Conservation (phyloP, 139 green algal species). For the Parachlorella kessleri region DNA sequence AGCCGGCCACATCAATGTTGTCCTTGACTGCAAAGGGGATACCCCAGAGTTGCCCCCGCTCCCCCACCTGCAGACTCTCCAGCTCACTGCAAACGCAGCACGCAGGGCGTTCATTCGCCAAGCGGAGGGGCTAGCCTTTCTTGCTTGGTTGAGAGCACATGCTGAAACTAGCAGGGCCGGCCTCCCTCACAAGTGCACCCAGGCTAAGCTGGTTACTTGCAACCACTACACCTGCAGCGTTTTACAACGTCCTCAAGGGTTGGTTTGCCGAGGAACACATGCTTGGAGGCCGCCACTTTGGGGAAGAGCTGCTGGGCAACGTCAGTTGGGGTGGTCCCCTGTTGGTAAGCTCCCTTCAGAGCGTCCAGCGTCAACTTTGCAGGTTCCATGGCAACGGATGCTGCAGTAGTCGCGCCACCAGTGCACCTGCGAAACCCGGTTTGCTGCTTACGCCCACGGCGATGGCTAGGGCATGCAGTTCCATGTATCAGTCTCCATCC, state of each 20-base stretch:
- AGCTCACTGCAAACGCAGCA: conserved; percentile 51
- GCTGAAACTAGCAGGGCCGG: not conserved
- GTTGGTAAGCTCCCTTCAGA: too few species aligned
- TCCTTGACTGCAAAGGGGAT: conserved; percentile 83
- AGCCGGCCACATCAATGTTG: conserved; percentile 79
- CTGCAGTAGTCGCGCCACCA: too few species aligned
- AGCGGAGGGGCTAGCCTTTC: not conserved
- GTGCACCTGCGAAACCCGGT: too few species aligned
- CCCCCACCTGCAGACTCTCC: conserved; percentile 33
- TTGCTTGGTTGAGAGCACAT: not conserved
- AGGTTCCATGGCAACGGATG: too few species aligned
- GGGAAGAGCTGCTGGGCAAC: conserved; percentile 44
- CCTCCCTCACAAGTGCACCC: not conserved
- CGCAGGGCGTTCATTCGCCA: too few species aligned
- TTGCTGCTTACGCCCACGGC: too few species aligned
- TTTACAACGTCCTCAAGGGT: conserved; percentile 38
- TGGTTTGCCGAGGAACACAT: conserved; percentile 47
- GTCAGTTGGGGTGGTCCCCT: conserved; percentile 43
- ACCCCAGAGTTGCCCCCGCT: conserved; percentile 62
- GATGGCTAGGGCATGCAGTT: too few species aligned
- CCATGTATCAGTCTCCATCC: too few species aligned
- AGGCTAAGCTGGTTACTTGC: too few species aligned
- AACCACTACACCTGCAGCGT: conserved; percentile 31
- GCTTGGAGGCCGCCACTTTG: conserved; percentile 5
- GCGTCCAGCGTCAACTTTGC: too few species aligned